Evolutionary conservation across 164 flowering plant genomes (phyloP), one percentile per base, ranked within the genome.

Genomic region (Berberis thunbergii): DNA sequence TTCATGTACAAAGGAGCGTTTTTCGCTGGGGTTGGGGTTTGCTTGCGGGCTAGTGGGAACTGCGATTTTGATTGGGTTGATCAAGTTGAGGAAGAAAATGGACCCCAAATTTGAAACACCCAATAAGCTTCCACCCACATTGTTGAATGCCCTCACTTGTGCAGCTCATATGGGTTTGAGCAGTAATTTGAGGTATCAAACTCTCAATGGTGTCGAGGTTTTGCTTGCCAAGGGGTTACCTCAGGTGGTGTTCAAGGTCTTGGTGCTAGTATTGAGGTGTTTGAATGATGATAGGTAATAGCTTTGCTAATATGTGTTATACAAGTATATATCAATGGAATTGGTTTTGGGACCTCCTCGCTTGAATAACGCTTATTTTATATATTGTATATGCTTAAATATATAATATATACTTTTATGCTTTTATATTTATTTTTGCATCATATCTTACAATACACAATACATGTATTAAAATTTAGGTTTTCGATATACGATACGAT

Each of bases 141-240:
- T 91, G 45, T 59, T 94, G 74, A 94, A 94, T 73, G 89, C 97
- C 0, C 4, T 67, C 3, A 93, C 98, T 2, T 93, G 97, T 96
- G 96, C 96, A 0, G 9, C 64, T 48, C 98, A 93, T 71, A 88
- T 93, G 97, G 98, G 98, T 0, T 10, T 88, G 8, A 93, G 96
- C 79, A 86, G 92, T 64, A 90, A 93, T 54, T 65, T 93, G 2
- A 83, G 97, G 50, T 93, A 93, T 74, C 98, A 93, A 65, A 84
- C 97, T 1, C 55, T 93, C 74, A 93, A 93, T 43, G 97, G 97
- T 38, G 45, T 80, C 1, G 98, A 93, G 76, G 90, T 74, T 57
- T 4, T 90, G 82, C 73, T 93, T 55, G 97, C 71, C 2, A 88
- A 82, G 63, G 82, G 78, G 12, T 71, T 86, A 45, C 82, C 96